Percentiles rank a stretch among this genome's conserved stretches.
Conservation (phyloP, 106 monocot genomes). For the Iris macrosiphon region DNA sequence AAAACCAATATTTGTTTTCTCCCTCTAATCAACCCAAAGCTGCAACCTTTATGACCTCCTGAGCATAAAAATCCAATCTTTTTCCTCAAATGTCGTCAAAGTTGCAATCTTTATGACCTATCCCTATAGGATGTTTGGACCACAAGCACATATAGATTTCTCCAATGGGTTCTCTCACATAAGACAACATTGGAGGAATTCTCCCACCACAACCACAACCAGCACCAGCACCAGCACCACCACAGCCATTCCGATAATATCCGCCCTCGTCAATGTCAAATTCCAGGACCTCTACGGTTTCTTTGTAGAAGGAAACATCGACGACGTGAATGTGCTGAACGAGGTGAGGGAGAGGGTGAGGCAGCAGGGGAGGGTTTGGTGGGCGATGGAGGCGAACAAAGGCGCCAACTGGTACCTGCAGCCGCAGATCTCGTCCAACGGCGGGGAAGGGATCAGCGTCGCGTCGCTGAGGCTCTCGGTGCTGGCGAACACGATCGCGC, state of each 20-base stretch:
- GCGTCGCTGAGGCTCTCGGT: constrained; percentile 56
- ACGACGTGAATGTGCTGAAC: constrained; percentile 95
- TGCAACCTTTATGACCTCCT: background rate
- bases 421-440: constrained; percentile 54
- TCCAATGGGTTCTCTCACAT: constrained; percentile 28
- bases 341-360: constrained; percentile 93
- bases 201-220: constrained; percentile 12
- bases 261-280: constrained; percentile 51
- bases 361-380: constrained; percentile 80
- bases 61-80: background rate
- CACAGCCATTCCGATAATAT: constrained; percentile 21
- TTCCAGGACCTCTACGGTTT: constrained; percentile 97
- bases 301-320: constrained; percentile 76
- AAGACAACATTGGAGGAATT: constrained; percentile 29
- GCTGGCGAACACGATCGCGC: constrained; percentile 49
- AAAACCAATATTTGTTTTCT: background rate
- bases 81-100: background rate
- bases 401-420: constrained; percentile 90
- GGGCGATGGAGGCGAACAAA: constrained; percentile 80
- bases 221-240: constrained; percentile 11
- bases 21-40: background rate
- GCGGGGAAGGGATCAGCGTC: constrained; percentile 46
- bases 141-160: constrained; percentile 34
- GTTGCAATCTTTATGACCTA: background rate
- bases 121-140: constrained; percentile 59